phyloP scores from a whole-genome alignment of 2,329 filamentous ascomycete genomes.

The Trichophyton equinum region DNA sequence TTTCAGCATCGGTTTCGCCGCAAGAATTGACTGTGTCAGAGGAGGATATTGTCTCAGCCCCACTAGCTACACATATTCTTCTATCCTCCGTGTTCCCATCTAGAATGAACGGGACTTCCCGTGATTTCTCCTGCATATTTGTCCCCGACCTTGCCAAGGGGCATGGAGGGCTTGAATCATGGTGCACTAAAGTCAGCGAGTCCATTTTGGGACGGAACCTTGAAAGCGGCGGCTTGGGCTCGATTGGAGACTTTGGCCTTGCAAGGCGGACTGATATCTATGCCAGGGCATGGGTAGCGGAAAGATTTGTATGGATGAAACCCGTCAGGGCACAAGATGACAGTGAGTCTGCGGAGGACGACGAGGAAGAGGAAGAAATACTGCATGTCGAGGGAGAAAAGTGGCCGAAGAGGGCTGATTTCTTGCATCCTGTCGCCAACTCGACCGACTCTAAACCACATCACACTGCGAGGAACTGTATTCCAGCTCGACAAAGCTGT shows the following conservation, averaged over 20 bases:
- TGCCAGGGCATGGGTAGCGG: constrained; percentile 14
- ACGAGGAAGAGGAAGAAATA: constrained; percentile 7
- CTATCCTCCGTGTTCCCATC: constrained; percentile 15
- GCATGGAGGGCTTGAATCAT: constrained; percentile 10
- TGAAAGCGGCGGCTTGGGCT: background rate
- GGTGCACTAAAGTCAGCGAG: constrained; percentile 15
- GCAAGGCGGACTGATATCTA: constrained; percentile 12
- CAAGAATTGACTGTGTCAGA: constrained; percentile 2
- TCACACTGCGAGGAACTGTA: constrained; percentile 14
- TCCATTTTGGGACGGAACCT: constrained; percentile 7
- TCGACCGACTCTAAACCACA: constrained; percentile 13
- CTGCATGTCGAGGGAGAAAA: constrained; percentile 18
- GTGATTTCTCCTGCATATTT: constrained; percentile 17
- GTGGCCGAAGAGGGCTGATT: constrained; percentile 25
- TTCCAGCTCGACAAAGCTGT: constrained; percentile 17
- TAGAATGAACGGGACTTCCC: constrained; percentile 11
- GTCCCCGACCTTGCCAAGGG: constrained; percentile 11
- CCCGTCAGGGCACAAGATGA: constrained; percentile 5
- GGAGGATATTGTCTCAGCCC: constrained; percentile 8
- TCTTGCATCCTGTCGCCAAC: constrained; percentile 19
- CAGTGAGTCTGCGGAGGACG: constrained; percentile 2
- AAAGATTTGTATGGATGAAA: constrained; percentile 13
- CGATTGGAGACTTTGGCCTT: constrained; percentile 13
- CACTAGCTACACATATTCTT: constrained; percentile 14
- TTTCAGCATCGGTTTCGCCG: constrained; percentile 14